phyloP scores from a whole-genome alignment of 2,329 filamentous ascomycete species.

The Emergomyces africanus region DNA sequence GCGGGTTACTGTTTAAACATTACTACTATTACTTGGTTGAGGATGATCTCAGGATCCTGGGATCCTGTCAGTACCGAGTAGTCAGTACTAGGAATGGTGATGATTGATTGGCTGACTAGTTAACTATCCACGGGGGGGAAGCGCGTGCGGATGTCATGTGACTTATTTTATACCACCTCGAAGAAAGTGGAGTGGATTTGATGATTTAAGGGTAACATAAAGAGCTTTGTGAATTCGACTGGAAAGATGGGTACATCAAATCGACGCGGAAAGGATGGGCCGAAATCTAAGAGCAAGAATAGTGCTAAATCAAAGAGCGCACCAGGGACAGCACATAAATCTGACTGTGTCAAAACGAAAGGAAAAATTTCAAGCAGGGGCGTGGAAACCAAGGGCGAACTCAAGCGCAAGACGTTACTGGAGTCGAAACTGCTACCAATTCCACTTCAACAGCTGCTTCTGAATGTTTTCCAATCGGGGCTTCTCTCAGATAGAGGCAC shows the following conservation, averaged over 20 bases:
- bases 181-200: too few relatives aligned
- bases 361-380: background rate
- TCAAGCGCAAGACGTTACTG: background rate
- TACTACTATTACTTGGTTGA: background rate
- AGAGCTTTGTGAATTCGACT: background rate
- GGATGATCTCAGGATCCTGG: background rate
- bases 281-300: background rate
- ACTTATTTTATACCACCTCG: background rate
- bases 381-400: background rate
- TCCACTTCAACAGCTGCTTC: conserved; percentile 53
- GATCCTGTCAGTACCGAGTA: too few relatives aligned
- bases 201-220: too few relatives aligned
- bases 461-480: conserved; percentile 59
- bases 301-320: background rate
- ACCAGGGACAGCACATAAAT: background rate
- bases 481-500: conserved; percentile 31
- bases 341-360: background rate
- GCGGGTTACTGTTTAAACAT: background rate
- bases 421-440: conserved; percentile 27
- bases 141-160: too few relatives aligned
- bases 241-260: background rate
- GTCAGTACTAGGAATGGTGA: too few relatives aligned
- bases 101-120: background rate
- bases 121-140: too few relatives aligned
- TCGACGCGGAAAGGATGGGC: background rate